Evolutionary conservation across 768 basidiomycete genomes (phyloP).

Genomic region (Podaxis sp.): DNA sequence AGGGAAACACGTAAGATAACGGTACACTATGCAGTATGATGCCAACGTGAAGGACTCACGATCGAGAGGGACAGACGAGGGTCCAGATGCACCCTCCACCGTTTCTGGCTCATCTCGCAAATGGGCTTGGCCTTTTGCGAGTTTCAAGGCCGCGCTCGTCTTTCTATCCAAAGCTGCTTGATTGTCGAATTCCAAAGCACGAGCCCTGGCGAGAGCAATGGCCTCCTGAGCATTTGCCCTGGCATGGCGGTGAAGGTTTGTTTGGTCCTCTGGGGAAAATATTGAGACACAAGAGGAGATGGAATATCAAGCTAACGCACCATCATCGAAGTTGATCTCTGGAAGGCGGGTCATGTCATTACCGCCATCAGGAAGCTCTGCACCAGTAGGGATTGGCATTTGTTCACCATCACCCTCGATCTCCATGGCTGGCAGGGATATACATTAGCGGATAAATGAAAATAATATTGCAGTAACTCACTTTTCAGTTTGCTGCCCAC

Average conservation of each 20-base stretch:
- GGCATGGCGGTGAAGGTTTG: constrained; percentile 83
- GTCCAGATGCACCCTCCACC: constrained; percentile 22
- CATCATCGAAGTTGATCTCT: constrained; percentile 90
- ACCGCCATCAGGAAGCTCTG: constrained; percentile 48
- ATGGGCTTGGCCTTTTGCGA: constrained; percentile 56
- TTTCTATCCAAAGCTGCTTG: constrained; percentile 80
- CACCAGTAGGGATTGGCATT: constrained; percentile 50
- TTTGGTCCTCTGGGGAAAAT: constrained; percentile 68
- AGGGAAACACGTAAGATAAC: neutral
- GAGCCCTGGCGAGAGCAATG: constrained; percentile 70
- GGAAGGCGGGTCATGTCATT: constrained; percentile 50
- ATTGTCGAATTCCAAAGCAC: constrained; percentile 83
- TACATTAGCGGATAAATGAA: constrained; percentile 16
- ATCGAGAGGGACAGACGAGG: constrained; percentile 58
- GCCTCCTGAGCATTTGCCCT: constrained; percentile 89
- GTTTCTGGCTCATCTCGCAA: constrained; percentile 46
- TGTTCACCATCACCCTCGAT: constrained; percentile 58
- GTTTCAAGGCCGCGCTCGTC: constrained; percentile 71
- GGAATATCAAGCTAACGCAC: constrained; percentile 39
- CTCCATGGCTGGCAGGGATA: constrained; percentile 56
- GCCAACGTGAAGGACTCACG: constrained; percentile 41
- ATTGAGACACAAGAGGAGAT: constrained; percentile 6
- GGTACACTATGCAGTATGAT: constrained; percentile 9
- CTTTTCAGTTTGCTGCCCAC: constrained; percentile 95
- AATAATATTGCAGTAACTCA: constrained; percentile 34